Base-by-base conservation (phyloP, 2,329 filamentous ascomycete genomes). In the Phialemonium atrogriseum region DNA sequence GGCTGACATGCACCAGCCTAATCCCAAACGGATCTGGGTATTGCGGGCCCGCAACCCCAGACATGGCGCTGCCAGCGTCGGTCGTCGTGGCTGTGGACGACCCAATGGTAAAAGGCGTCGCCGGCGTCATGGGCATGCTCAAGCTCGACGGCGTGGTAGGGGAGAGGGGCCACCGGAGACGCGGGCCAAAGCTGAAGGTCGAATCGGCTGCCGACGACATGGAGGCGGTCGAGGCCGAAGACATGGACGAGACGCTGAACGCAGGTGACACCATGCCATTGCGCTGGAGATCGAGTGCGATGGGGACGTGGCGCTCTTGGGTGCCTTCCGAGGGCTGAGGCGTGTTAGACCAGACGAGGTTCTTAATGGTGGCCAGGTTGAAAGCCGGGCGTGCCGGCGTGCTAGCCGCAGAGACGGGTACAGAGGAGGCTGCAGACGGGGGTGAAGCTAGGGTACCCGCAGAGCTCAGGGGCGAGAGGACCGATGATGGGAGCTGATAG, bases 1-100 rank as follows among this genome's bases (percentile, higher is more conserved):
- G 47, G 18, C 59, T 55, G 16, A 66, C 56, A 44, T 73, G 56
- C 19, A 75, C 54, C 16, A 79, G 56, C 11, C 62, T 62, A 41
- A 76, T 55, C 18, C 67, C 67, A 33, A 67, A 68, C 11, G 54
- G 48, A 24, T 54, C 58, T 2, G 60, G 49, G 5, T 51, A 44
- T 37, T 56, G 49, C 22, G 50, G 12, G 5, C 19, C 28, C 15
- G 15, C 19, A 4, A 30, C 17, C 9, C 19, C 28, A 3, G 28
- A 23, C 5, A 28, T 11, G 13, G 27, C 46, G 13, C 22, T 35
- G 26, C 13, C 32, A 26, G 35, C 32, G 24, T 44, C 37, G 11
- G 38, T 46, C 2, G 45, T 44, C 6, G 52, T 44, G 7, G 46
- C 42, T 22, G 45, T 59, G 21, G 59, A 62, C 5, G 57, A 64